phyloP scores from a whole-genome alignment of 2,329 filamentous ascomycete genomes.

The Alternaria sp. region DNA sequence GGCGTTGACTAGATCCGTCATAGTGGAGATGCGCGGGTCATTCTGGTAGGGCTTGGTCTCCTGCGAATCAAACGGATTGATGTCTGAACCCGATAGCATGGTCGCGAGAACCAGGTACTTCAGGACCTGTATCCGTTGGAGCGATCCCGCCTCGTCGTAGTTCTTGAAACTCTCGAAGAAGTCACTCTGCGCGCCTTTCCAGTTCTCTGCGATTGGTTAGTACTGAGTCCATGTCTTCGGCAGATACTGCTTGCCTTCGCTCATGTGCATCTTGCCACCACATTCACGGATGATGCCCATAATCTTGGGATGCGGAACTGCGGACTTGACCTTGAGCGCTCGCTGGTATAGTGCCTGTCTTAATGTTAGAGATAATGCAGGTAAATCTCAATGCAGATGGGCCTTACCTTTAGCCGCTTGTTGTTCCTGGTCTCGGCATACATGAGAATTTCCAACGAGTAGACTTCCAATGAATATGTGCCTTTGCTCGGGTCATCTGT shows the following conservation, averaged over 20 bases:
- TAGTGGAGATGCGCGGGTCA: constrained; percentile 91
- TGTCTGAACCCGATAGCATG: constrained; percentile 98
- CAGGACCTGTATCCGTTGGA: constrained; percentile 95
- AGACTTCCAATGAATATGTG: constrained; percentile 94
- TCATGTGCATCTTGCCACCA: constrained; percentile 99
- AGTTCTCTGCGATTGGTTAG: constrained; percentile 72
- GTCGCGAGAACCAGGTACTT: constrained; percentile 96
- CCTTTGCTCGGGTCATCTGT: constrained; percentile 92
- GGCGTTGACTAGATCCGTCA: constrained; percentile 96
- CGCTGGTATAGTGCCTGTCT: constrained; percentile 79
- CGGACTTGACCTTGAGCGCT: constrained; percentile 91
- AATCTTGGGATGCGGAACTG: constrained; percentile 96
- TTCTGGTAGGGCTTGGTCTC: constrained; percentile 98
- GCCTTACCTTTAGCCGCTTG: constrained; percentile 81
- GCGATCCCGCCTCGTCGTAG: constrained; percentile 95
- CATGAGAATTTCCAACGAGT: constrained; percentile 98
- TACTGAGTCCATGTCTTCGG: constrained; percentile 19
- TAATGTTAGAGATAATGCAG: constrained; percentile 32
- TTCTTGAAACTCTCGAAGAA: constrained; percentile 99
- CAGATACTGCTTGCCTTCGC: constrained; percentile 64
- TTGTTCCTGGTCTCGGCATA: constrained; percentile 96
- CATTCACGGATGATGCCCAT: constrained; percentile 99
- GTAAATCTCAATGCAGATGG: constrained; percentile 20
- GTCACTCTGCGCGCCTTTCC: constrained; percentile 95
- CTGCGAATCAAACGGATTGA: constrained; percentile 98